These are phyloP conservation scores for Pulchroboletus neoregius DNA, from an alignment of 1,284 basidiomycete species.

Conservation along the genomic window DNA sequence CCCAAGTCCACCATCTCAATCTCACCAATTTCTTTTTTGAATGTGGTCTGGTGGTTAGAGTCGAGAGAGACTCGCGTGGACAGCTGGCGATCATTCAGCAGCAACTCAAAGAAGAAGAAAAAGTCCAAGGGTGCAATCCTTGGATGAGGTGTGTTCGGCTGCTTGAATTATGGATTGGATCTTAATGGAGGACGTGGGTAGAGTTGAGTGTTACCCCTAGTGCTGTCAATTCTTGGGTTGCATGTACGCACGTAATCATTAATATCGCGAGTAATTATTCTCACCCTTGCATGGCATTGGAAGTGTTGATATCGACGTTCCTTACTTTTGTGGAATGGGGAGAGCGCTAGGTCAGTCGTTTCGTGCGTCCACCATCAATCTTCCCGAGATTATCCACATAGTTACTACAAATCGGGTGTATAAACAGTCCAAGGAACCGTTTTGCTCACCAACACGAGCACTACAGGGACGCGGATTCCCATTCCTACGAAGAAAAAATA, in stretches of 20 bases:
- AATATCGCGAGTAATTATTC: not conserved
- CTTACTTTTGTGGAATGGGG: no score
- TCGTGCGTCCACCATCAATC: not conserved
- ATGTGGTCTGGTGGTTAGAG: conserved; percentile 39
- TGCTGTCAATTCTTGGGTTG: conserved; percentile 2
- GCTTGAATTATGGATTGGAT: not conserved
- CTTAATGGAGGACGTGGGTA: not conserved
- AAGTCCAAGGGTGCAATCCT: conserved; percentile 63
- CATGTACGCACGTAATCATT: conserved; percentile 11
- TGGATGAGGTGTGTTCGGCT: conserved; percentile 42
- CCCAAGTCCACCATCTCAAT: not conserved
- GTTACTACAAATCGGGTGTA: no score
- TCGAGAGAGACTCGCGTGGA: conserved; percentile 76
- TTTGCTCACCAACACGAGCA: no score
- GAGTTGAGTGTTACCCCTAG: conserved; percentile 14
- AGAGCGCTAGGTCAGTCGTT: no score
- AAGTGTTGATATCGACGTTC: not conserved
- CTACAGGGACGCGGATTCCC: no score
- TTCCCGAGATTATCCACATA: no score
- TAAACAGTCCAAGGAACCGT: no score
- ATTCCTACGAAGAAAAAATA: no score
- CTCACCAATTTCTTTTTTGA: not conserved
- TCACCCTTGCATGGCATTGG: not conserved
- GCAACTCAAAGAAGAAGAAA: conserved; percentile 68
- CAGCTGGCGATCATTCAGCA: conserved; percentile 71